Evolutionary conservation across 192 early-diverging fungal species (phyloP), one percentile per base, ranked within the genome.

Genomic region (Backusella tarrabulga): DNA sequence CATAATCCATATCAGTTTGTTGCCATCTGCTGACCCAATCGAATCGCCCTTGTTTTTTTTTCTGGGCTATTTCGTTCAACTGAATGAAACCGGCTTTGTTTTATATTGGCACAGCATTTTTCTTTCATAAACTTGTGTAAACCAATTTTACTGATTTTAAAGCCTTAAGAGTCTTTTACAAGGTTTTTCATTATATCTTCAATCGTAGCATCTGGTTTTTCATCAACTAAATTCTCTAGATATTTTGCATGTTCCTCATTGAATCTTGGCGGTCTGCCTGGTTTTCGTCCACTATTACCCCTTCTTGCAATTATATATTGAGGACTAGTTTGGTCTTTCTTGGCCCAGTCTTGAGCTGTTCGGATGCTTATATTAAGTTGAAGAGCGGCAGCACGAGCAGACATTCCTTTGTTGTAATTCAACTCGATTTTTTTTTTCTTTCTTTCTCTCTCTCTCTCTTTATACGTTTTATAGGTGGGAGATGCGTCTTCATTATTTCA

Each of bases 11-110:
- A 42, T 42, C 11, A 42, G 41, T 42, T 42, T 11, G 0, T 42
- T 42, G 2, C 19, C 50, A 75, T 23, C 38, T 67, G 14, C 34
- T 26, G 38, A 76, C 67, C 75, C 75, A 70, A 12, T 70, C 36
- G 19, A 41, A 34, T 38, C 75, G 36, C 29, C 67, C 38, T 5
- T 75, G 35, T 35, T 67, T 67, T 12, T 75, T 75, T 67, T 38
- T n/a, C 72, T 73, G 11, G 50, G 19, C 72, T 73, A 38, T 73
- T 73, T 73, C 72, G 44, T 34, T 73, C 34, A 36, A 68, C 32
- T 0, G 42, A 41, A 71, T 41, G 40, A 40, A 46, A 42, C 2
- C 21, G 4, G 0, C 35, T n/a, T 52, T 52, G 46, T 17, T 29
- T 29, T 29, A 29, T 29, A 29, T 1, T 29, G 26, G 1, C 26